Conservation (phyloP, 2,329 filamentous ascomycete species). For the Fusarium kyushuense region DNA sequence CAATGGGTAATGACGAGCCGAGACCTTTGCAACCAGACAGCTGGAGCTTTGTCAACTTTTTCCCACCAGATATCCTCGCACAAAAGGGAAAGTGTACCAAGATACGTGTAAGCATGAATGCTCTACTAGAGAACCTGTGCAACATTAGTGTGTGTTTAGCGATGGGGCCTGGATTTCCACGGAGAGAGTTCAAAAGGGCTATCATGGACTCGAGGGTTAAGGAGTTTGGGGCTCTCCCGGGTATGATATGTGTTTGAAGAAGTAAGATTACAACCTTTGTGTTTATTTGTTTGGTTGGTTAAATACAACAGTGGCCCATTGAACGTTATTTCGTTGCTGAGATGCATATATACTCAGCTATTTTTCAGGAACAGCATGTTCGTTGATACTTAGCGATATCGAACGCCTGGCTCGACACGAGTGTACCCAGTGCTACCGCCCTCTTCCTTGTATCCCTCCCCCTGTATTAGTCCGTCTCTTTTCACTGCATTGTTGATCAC, state of each 20-base stretch:
- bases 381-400: neutral
- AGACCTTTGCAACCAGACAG: neutral
- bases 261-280: neutral
- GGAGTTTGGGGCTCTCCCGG: neutral
- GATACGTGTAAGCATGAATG: neutral
- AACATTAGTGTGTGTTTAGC: neutral
- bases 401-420: neutral
- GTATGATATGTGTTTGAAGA: neutral
- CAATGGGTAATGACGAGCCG: neutral
- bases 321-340: neutral
- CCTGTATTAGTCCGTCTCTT: neutral
- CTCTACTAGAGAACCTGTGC: neutral
- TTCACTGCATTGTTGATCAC: neutral
- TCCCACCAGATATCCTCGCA: neutral
- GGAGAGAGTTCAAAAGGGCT: neutral
- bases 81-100: neutral
- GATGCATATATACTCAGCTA: neutral
- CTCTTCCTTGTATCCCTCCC: neutral
- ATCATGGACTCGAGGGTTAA: neutral
- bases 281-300: no score
- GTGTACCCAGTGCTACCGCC: neutral
- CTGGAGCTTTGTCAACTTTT: neutral
- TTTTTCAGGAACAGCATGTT: fast-evolving
- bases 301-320: neutral
- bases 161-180: neutral